A percentile compares a stretch with the other conserved stretches of the same genome.
phyloP scores from a whole-genome alignment of 2,329 filamentous ascomycete species.

The Helminthosporium solani region DNA sequence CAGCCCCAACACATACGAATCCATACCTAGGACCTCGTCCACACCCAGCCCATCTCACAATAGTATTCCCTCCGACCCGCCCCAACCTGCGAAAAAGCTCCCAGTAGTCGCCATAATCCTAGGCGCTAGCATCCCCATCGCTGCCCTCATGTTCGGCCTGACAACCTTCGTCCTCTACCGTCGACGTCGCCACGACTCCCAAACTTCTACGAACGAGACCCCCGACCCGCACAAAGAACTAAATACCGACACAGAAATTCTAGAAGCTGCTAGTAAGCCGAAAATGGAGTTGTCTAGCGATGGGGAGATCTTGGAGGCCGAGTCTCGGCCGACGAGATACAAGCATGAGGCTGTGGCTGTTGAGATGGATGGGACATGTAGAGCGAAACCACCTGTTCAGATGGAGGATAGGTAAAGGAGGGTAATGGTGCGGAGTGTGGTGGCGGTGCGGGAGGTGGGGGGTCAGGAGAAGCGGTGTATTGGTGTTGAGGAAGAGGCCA shows the following conservation, averaged over 20 bases:
- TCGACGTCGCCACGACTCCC: not conserved
- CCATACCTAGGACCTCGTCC: not conserved
- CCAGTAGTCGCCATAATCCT: constrained; percentile 7
- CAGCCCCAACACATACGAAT: too few species aligned
- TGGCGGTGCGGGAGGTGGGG: too few species aligned
- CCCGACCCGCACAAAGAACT: not conserved
- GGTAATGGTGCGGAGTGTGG: too few species aligned
- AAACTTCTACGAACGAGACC: not conserved
- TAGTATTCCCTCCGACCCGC: not conserved
- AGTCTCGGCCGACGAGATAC: too few species aligned
- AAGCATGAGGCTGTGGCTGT: too few species aligned
- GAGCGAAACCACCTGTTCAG: too few species aligned
- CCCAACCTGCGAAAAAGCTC: not conserved
- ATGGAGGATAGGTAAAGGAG: too few species aligned
- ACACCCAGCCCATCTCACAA: not conserved
- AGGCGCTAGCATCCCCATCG: constrained; percentile 11
- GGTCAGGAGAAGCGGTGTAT: too few species aligned
- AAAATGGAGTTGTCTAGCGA: not conserved
- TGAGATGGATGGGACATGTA: too few species aligned
- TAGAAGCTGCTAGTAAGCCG: not conserved
- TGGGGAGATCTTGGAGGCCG: too few species aligned
- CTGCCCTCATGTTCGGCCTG: constrained; percentile 5
- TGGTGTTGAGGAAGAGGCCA: too few species aligned
- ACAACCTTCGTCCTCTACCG: constrained; percentile 8
- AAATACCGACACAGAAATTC: not conserved